Conservation (phyloP, 306 rosid genomes). For the Senna tora region DNA sequence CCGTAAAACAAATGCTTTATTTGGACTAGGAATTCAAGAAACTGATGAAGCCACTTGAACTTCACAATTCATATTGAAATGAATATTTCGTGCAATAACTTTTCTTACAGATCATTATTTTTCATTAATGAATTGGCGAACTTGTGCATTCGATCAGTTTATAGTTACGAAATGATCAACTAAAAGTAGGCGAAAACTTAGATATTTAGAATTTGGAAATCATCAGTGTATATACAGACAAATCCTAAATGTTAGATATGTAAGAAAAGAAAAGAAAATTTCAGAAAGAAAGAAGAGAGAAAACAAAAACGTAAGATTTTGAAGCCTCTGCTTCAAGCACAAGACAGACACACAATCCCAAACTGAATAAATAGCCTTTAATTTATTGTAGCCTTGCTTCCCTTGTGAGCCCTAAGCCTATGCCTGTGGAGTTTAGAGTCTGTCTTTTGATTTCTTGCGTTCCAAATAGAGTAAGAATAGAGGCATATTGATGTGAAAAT, state of each 20-base stretch:
- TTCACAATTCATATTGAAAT: background rate
- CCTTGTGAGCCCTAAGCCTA: constrained; percentile 30
- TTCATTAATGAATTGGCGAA: background rate
- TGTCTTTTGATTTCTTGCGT: constrained; percentile 3
- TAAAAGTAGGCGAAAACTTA: background rate
- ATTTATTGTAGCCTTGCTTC: constrained; percentile 36
- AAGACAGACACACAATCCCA: constrained; percentile 35
- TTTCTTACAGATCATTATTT: background rate
- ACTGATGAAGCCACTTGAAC: background rate
- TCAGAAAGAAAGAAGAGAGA: background rate
- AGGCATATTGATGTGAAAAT: constrained; percentile 56
- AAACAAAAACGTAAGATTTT: too few species aligned
- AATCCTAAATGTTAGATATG: constrained; percentile 4
- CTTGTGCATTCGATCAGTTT: background rate
- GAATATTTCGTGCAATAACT: background rate
- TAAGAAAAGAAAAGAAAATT: constrained; percentile 10
- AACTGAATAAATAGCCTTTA: constrained; percentile 48
- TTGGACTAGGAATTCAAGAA: background rate
- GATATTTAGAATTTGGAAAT: constrained; percentile 8
- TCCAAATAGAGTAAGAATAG: constrained; percentile 41
- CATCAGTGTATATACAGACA: background rate
- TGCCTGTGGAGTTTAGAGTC: constrained; percentile 33
- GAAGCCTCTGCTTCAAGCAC: constrained; percentile 50
- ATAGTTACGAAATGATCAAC: background rate
- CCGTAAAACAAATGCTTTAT: background rate